These are phyloP conservation scores for Paspalum notatum DNA, from an alignment of 176 grass and related monocot genomes.

Conservation along the genomic window DNA sequence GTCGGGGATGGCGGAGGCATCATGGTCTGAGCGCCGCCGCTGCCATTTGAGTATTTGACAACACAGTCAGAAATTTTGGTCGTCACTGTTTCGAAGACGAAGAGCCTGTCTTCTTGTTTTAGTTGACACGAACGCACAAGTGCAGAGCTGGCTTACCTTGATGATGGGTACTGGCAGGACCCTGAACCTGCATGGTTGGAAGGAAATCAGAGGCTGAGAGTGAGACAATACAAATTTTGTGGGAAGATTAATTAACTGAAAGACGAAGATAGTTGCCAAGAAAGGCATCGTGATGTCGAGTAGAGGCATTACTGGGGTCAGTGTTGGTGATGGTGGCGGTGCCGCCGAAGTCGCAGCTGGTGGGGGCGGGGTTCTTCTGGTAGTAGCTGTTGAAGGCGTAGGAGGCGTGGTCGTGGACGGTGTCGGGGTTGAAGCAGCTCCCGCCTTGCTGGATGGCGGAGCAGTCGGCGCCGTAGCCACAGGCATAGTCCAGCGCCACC, in stretches of 20 bases:
- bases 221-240: background rate
- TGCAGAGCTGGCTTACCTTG: constrained; percentile 52
- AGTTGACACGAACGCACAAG: background rate
- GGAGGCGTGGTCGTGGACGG: constrained; percentile 75
- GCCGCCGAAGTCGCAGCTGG: constrained; percentile 87
- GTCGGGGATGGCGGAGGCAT: constrained; percentile 49
- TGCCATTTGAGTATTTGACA: constrained; percentile 25
- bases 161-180: constrained; percentile 56
- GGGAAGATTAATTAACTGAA: background rate
- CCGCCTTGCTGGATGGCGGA: constrained; percentile 64
- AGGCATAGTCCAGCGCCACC: constrained; percentile 85
- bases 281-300: background rate
- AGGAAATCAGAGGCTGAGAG: background rate
- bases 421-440: constrained; percentile 78
- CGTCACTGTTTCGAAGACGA: background rate
- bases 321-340: constrained; percentile 59
- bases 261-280: background rate
- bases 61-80: background rate
- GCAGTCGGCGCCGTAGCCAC: constrained; percentile 80
- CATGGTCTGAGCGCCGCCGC: constrained; percentile 38
- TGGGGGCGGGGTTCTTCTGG: constrained; percentile 66
- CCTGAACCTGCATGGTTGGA: constrained; percentile 48
- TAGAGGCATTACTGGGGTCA: constrained; percentile 65
- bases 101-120: background rate
- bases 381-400: constrained; percentile 95